phyloP scores from a whole-genome alignment of 352 stramenopile species.

The Halophytophthora batemanensis region DNA sequence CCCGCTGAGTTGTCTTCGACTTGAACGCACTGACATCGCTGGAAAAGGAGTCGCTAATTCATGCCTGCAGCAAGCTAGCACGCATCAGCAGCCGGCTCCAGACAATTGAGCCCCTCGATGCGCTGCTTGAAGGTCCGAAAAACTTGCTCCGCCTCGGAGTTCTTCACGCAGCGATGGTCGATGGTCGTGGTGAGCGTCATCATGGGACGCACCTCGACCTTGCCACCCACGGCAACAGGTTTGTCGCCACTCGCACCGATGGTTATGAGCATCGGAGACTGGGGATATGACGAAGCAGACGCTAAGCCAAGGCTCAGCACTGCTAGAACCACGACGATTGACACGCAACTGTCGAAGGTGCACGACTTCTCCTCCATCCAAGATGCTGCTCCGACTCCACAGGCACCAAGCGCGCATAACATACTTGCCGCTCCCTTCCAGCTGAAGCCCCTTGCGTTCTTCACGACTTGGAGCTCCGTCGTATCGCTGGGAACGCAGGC shows the following conservation, averaged over 20 bases:
- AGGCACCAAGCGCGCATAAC: slow-evolving; percentile 50
- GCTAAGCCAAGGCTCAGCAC: slow-evolving; percentile 63
- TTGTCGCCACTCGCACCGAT: slow-evolving; percentile 67
- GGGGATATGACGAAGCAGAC: slow-evolving; percentile 60
- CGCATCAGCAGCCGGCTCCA: slow-evolving; percentile 36
- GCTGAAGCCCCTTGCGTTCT: slow-evolving; percentile 53
- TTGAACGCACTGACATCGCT: no score
- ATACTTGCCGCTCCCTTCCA: slow-evolving; percentile 59
- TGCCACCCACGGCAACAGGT: slow-evolving; percentile 50
- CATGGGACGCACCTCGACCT: slow-evolving; percentile 57
- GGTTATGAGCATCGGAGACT: slow-evolving; percentile 68
- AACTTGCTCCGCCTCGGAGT: slow-evolving; percentile 57
- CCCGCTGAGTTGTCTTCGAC: no score
- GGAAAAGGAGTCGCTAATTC: no score
- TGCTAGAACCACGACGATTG: slow-evolving; percentile 70
- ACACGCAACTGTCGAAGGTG: slow-evolving; percentile 68
- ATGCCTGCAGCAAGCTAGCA: slow-evolving; percentile 1
- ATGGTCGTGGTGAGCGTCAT: slow-evolving; percentile 73
- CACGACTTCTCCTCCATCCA: slow-evolving; percentile 62
- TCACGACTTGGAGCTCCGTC: slow-evolving; percentile 45
- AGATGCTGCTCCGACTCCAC: slow-evolving; percentile 44
- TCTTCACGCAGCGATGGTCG: slow-evolving; percentile 66
- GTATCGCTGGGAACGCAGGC: slow-evolving; percentile 40
- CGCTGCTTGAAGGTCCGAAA: slow-evolving; percentile 44
- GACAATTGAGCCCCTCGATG: slow-evolving; percentile 47